phyloP scores from a whole-genome alignment of 805 yeast species.

The Lachancea lanzarotensis region DNA sequence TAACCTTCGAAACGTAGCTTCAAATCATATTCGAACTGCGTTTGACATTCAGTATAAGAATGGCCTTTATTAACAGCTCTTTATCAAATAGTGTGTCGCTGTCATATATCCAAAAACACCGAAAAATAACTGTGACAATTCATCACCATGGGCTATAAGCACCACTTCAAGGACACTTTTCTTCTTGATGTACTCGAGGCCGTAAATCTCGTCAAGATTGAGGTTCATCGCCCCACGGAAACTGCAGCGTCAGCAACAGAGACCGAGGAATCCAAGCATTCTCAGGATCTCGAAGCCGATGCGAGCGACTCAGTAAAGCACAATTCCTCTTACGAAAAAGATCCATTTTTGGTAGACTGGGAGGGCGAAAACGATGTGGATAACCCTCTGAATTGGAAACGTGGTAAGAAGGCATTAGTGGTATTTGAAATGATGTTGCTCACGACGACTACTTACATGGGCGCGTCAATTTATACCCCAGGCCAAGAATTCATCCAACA shows the following conservation, averaged over 20 bases:
- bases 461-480: constrained; percentile 51
- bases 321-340: constrained; percentile 16
- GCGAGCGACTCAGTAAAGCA: background rate
- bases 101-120: too few species aligned
- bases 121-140: too few species aligned
- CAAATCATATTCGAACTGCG: too few species aligned
- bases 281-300: constrained; percentile 1
- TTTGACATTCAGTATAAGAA: too few species aligned
- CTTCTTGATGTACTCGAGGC: constrained; percentile 21
- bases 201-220: constrained; percentile 10
- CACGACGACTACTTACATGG: constrained; percentile 48
- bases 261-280: background rate
- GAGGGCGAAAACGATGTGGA: constrained; percentile 42
- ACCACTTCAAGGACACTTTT: constrained; percentile 18
- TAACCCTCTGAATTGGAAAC: constrained; percentile 53
- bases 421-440: constrained; percentile 38
- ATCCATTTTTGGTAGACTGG: constrained; percentile 27
- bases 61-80: too few species aligned
- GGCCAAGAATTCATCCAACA: constrained; percentile 39
- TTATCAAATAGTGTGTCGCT: too few species aligned
- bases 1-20: too few species aligned
- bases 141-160: constrained; percentile 5
- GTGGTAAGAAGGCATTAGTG: constrained; percentile 34
- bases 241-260: background rate
- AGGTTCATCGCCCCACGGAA: background rate